phyloP scores from a whole-genome alignment of 805 yeast genomes.

The Candida michaelii region DNA sequence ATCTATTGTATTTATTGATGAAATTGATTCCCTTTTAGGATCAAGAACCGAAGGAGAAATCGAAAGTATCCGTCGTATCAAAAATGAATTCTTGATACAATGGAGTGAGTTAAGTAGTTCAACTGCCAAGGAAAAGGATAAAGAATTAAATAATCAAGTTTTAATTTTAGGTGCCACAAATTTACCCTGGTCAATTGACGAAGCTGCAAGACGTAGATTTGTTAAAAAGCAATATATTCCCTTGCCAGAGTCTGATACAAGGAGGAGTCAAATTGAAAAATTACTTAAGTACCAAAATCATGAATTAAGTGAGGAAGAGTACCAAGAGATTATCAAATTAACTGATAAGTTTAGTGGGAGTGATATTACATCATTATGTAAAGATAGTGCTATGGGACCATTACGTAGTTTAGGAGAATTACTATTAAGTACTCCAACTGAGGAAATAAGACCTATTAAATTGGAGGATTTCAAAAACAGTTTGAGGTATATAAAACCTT shows the following conservation, averaged over 20 bases:
- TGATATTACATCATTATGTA: conserved; percentile 89
- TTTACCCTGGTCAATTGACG: conserved; percentile 96
- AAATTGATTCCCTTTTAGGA: conserved; percentile 87
- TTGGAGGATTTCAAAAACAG: conserved; percentile 74
- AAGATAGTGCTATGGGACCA: conserved; percentile 98
- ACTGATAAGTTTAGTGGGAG: conserved; percentile 89
- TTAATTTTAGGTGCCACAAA: conserved; percentile 93
- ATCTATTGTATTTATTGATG: conserved; percentile 92
- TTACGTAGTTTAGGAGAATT: conserved; percentile 85
- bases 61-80: conserved; percentile 85
- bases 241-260: conserved; percentile 82
- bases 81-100: conserved; percentile 89
- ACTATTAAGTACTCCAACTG: conserved; percentile 64
- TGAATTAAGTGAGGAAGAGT: conserved; percentile 62
- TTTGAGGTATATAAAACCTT: conserved; percentile 77
- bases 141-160: conserved; percentile 55
- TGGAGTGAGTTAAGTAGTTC: conserved; percentile 93
- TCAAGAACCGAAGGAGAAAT: conserved; percentile 75
- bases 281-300: conserved; percentile 72
- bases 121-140: conserved; percentile 41
- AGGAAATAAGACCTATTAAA: conserved; percentile 73
- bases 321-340: conserved; percentile 54
- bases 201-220: conserved; percentile 92
- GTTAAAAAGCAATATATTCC: conserved; percentile 93
- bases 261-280: conserved; percentile 67